Evolutionary conservation across 2,329 filamentous ascomycete species (phyloP).

Genomic region (Pyricularia sp.): DNA sequence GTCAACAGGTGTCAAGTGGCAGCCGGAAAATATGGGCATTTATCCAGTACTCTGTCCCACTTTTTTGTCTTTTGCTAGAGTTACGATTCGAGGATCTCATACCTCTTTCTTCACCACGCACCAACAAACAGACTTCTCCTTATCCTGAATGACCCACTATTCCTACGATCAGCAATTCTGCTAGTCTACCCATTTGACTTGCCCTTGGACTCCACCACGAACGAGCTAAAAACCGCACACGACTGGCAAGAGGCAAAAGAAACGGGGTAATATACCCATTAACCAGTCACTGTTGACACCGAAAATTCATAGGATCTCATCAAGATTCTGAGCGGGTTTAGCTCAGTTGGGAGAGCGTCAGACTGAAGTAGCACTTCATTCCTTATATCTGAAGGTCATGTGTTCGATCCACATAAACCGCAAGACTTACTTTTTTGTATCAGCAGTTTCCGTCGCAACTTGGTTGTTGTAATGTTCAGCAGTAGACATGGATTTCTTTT

Average conservation of each 20-base stretch:
- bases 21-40: background rate
- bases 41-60: background rate
- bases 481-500: background rate
- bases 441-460: background rate
- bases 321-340: background rate
- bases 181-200: background rate
- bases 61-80: background rate
- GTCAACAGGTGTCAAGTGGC: background rate
- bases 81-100: background rate
- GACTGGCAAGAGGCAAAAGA: background rate
- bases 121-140: background rate
- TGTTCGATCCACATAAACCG: conserved; percentile 3
- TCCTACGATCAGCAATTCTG: background rate
- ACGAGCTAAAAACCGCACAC: background rate
- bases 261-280: background rate
- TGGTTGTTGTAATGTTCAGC: background rate
- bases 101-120: background rate
- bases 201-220: background rate
- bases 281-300: background rate
- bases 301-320: background rate
- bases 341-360: conserved; percentile 6
- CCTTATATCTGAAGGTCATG: conserved; percentile 2
- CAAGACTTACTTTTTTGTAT: background rate
- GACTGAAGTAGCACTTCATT: conserved; percentile 4
- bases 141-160: background rate